Percentiles rank a stretch among this genome's conserved stretches.
phyloP scores from a whole-genome alignment of 345 rosid species.

The Salix viminalis region DNA sequence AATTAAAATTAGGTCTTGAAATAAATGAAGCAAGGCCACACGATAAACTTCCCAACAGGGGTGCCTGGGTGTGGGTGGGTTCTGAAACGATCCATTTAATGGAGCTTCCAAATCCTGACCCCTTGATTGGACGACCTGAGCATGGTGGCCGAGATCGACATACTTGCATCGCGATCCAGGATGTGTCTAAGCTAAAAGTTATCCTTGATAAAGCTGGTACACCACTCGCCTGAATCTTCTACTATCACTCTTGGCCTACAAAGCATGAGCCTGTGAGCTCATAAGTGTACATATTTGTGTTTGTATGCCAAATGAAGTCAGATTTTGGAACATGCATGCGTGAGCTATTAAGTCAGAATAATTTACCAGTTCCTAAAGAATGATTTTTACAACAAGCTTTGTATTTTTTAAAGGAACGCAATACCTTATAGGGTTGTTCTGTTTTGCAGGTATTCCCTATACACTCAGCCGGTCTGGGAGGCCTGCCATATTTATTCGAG shows the following conservation, averaged over 20 bases:
- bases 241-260: background rate
- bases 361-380: background rate
- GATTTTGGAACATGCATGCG: too few species aligned
- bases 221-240: background rate
- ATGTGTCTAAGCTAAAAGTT: slow-evolving; percentile 66
- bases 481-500: slow-evolving; percentile 84
- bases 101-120: slow-evolving; percentile 99
- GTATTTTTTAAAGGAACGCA: background rate
- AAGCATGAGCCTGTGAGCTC: background rate
- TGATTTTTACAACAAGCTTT: background rate
- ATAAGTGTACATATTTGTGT: too few species aligned
- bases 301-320: background rate
- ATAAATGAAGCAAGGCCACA: slow-evolving; percentile 91
- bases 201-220: slow-evolving; percentile 79
- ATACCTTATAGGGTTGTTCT: slow-evolving; percentile 1
- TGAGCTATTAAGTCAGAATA: too few species aligned
- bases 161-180: slow-evolving; percentile 72
- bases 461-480: slow-evolving; percentile 83
- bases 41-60: slow-evolving; percentile 86
- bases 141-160: slow-evolving; percentile 97
- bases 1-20: slow-evolving; percentile 56
- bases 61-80: slow-evolving; percentile 97
- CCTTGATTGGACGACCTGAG: slow-evolving; percentile 76
- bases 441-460: slow-evolving; percentile 57
- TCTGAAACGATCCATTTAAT: slow-evolving; percentile 97